Base-by-base conservation (phyloP, 768 basidiomycete genomes). In the Podaxis sp. region DNA sequence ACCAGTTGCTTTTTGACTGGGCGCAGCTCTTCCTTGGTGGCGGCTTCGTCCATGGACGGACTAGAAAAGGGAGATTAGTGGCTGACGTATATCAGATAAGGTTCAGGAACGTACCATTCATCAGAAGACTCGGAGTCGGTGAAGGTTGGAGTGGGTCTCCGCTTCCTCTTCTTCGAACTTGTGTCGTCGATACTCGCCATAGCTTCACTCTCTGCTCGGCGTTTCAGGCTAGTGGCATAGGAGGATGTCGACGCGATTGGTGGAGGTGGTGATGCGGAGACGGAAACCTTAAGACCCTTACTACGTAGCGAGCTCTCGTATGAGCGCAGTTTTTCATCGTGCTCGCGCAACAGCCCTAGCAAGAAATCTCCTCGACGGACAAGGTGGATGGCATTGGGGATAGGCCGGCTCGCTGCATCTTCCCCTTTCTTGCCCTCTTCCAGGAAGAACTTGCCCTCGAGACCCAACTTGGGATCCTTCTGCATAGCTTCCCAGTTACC, bases 1-100 rank as follows among this genome's bases (percentile, higher is more conserved):
- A 93, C 94, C 66, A 99, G 81, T 73, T 97, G 93, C 74, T 93
- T 93, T 82, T 99, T 99, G 63, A 98, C 97, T 7, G 97, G 97
- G 52, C 97, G 87, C 56, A 99, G 73, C 71, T 95, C 92, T 75
- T 97, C 95, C 76, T 99, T 99, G 15, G 96, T 96, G 9, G 89
- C 79, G 19, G 80, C 80, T 73, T 98, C 96, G 67, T 97, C 95
- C 96, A 97, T 97, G 2, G 96, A 97, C 2, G 93, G 92, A 67
- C 95, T 96, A 67, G 2, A 53, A 13, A 17, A 8, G 19, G 63
- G 46, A 19, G 42, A 39, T 48, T 33, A 33, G 26, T 68, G 26
- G 22, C 68, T 22, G 55, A 59, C 57, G 36, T 28, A 12, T 33
- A 52, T 33, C 26, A 15, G 44, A 52, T 24, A 40, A 24, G 33